Base-by-base conservation (phyloP, 169 alveolate species). In the Cryptosporidium tyzzeri region DNA sequence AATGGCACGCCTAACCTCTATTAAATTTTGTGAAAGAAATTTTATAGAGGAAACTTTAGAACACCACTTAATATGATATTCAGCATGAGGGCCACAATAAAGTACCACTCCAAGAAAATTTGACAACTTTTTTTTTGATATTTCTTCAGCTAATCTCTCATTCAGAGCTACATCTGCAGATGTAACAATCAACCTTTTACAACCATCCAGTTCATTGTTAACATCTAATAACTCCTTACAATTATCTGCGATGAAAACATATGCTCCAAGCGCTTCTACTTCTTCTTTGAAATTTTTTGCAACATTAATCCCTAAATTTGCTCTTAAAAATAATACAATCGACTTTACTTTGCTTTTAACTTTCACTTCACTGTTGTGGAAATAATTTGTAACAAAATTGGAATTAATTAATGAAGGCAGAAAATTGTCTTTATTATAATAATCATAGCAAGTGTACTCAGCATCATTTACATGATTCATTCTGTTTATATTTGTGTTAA, bases 211-310 rank as follows among this genome's bases (percentile, higher is more conserved):
- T 45, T 80, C 89, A 44, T 65, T 65, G 62, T 62, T 62, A 29
- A 80, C 75, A 18, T 80, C 80, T 6, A 80, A 55, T 3, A 80
- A 29, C 16, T 62, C 68, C 51, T 44, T 62, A 21, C 80, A 80
- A 45, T 59, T 80, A 6, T 59, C 75, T 59, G 75, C 89, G 26
- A 62, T 41, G 53, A 61, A 59, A 33, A 80, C 75, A 80, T 80
- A 80, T n/a, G 89, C 75, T 29, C 89, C 89, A 62, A 80, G 89
- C n/a, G 89, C 51, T 39, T 80, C 89, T n/a, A 80, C 89, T 23
- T 80, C 89, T 67, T 80, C 69, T 44, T 80, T 80, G 41, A 80
- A 80, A 33, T 41, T 58, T 7, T 80, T 80, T 62, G 89, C 73
- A 41, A 80, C 48, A 37, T 58, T 70, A 9, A 31, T 26, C 14